A percentile compares a stretch with the other conserved stretches of the same genome.
Conservation (phyloP, 106 monocot species). For the Gastrodia elata region DNA sequence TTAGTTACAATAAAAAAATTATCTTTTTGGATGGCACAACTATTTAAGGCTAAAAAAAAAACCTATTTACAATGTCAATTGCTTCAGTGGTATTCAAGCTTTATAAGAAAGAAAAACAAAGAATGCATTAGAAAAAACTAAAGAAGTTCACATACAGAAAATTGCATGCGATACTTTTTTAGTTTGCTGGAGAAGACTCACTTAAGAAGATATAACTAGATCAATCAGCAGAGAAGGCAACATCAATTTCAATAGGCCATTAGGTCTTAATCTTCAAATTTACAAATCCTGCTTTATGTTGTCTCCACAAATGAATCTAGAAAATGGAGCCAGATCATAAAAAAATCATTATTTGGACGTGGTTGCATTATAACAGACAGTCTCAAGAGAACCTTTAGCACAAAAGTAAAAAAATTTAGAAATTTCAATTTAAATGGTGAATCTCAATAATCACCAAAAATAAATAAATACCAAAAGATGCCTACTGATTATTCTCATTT, state of each 20-base stretch:
- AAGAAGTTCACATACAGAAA: neutral
- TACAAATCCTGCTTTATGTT: neutral
- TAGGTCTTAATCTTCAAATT: neutral
- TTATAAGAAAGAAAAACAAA: neutral
- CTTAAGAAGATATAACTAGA: neutral
- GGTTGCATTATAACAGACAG: too few relatives aligned
- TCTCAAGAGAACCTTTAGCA: neutral
- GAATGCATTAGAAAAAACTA: neutral
- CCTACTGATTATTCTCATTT: conserved; percentile 3
- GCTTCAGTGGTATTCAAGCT: neutral
- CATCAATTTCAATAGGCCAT: neutral
- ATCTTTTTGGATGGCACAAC: too few relatives aligned
- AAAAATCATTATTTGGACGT: neutral
- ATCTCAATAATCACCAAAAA: neutral
- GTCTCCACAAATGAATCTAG: neutral
- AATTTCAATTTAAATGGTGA: neutral
- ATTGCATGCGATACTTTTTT: neutral
- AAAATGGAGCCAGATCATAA: neutral
- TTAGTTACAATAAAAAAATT: too few relatives aligned
- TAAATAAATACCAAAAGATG: neutral
- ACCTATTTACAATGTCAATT: neutral
- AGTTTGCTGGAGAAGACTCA: neutral
- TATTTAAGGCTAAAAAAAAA: too few relatives aligned
- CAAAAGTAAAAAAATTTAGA: neutral
- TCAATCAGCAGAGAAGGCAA: neutral